Evolutionary conservation across 257 asterid genomes (phyloP).

Genomic region (Forsythia viridissima): DNA sequence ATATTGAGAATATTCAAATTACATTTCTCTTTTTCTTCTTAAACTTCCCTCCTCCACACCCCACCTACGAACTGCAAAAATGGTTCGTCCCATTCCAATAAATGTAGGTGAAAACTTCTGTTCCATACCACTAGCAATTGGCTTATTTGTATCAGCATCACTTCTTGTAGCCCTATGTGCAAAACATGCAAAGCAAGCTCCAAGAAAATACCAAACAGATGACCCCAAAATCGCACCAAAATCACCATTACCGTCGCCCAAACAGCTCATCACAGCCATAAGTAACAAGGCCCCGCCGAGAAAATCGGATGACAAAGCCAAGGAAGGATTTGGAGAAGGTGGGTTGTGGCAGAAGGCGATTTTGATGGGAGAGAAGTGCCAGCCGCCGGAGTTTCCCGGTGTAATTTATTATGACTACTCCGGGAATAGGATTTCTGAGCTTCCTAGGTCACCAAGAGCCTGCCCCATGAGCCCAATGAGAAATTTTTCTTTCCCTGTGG

Average conservation of each 20-base stretch:
- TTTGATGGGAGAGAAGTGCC: conserved; percentile 80
- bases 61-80: conserved; percentile 13
- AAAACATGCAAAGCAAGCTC: conserved; percentile 40
- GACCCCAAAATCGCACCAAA: conserved; percentile 26
- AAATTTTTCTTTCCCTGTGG: conserved; percentile 28
- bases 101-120: conserved; percentile 29
- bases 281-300: conserved; percentile 36
- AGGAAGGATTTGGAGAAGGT: conserved; percentile 30
- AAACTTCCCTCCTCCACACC: too few species aligned
- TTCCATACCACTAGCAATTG: conserved; percentile 51
- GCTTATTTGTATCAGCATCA: conserved; percentile 54
- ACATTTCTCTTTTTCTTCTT: neutral
- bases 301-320: conserved; percentile 12
- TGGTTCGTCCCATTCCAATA: conserved; percentile 54
- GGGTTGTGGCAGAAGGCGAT: conserved; percentile 89
- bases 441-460: conserved; percentile 77
- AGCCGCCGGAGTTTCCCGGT: conserved; percentile 84
- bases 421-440: conserved; percentile 72
- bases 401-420: conserved; percentile 62
- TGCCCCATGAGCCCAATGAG: conserved; percentile 43
- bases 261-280: conserved; percentile 35
- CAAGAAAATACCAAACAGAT: conserved; percentile 23
- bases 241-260: conserved; percentile 33
- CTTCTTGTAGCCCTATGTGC: conserved; percentile 64
- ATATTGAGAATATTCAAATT: conserved; percentile 24